A percentile compares a stretch with the other conserved stretches of the same genome.
These are phyloP conservation scores for Cercospora janseana DNA, from an alignment of 2,329 filamentous ascomycete species.

Conservation along the genomic window DNA sequence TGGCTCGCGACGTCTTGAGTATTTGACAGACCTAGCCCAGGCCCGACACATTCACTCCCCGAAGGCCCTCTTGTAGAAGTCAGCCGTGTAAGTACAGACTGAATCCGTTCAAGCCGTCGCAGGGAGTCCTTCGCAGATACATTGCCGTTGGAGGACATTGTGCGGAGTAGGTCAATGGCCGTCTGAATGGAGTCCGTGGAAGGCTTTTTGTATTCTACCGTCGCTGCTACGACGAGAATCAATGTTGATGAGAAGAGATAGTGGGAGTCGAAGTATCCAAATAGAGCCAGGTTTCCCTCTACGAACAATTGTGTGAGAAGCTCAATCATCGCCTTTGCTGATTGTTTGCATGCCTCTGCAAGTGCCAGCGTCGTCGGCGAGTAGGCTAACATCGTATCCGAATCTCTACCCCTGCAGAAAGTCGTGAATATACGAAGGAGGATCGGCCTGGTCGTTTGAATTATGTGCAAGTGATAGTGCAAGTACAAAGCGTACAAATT, in stretches of 20 bases:
- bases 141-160: slow-evolving; percentile 45
- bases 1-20: not conserved
- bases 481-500: slow-evolving; percentile 40
- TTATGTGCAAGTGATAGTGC: slow-evolving; percentile 39
- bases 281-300: slow-evolving; percentile 48
- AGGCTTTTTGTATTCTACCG: slow-evolving; percentile 37
- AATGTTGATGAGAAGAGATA: slow-evolving; percentile 51
- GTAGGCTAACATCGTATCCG: slow-evolving; percentile 23
- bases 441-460: slow-evolving; percentile 38
- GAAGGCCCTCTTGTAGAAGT: no score
- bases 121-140: slow-evolving; percentile 46
- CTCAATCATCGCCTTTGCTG: slow-evolving; percentile 46
- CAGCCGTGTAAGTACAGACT: slow-evolving; percentile 6
- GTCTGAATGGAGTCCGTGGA: slow-evolving; percentile 44
- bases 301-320: slow-evolving; percentile 49
- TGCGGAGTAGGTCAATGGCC: slow-evolving; percentile 41
- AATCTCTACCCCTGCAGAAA: not conserved
- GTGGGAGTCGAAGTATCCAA: slow-evolving; percentile 50
- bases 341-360: slow-evolving; percentile 45
- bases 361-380: slow-evolving; percentile 36
- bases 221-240: slow-evolving; percentile 45
- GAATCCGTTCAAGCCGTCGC: slow-evolving; percentile 41
- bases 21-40: not conserved
- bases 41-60: no score
- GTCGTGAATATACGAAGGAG: slow-evolving; percentile 37